Evolutionary conservation across 106 monocot genomes (phyloP).

Genomic region (Phalaenopsis equestris): DNA sequence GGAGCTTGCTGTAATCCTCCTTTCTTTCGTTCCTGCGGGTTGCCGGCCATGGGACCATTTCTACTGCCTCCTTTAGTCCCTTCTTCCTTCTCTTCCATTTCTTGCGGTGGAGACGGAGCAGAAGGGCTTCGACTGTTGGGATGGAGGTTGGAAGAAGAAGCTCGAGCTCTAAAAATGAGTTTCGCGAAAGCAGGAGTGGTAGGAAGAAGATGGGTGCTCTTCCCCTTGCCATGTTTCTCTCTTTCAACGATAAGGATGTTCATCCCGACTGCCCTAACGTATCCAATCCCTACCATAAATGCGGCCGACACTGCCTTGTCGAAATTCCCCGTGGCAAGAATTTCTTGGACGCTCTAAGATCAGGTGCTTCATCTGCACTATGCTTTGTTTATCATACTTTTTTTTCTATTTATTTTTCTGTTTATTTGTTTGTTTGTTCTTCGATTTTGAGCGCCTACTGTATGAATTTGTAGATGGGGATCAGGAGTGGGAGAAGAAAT

Average conservation of each 20-base stretch:
- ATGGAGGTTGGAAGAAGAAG: neutral
- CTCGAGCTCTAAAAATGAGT: neutral
- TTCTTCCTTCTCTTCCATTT: neutral
- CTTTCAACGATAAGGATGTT: slow-evolving; percentile 5
- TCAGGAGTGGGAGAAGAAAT: neutral
- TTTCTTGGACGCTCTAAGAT: neutral
- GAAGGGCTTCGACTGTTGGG: neutral
- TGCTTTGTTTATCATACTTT: neutral
- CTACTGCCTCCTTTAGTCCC: neutral
- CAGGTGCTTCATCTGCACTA: neutral
- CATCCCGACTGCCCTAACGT: slow-evolving; percentile 5
- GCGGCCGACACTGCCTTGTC: slow-evolving; percentile 7
- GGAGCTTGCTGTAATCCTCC: neutral
- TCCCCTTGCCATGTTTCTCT: slow-evolving; percentile 4
- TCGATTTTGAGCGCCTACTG: neutral
- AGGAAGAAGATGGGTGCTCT: slow-evolving; percentile 1
- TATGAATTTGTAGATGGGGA: slow-evolving; percentile 3
- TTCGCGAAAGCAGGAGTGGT: neutral
- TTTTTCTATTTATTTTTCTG: neutral
- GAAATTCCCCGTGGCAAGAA: neutral
- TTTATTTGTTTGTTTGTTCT: neutral
- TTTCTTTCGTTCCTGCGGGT: neutral
- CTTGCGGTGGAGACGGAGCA: neutral
- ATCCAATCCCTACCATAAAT: slow-evolving; percentile 11
- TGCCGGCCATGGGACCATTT: neutral